Percentiles rank a stretch among this genome's conserved stretches.
These are phyloP conservation scores for Irpex sp. DNA, from an alignment of 1,284 basidiomycete species.

Conservation along the genomic window DNA sequence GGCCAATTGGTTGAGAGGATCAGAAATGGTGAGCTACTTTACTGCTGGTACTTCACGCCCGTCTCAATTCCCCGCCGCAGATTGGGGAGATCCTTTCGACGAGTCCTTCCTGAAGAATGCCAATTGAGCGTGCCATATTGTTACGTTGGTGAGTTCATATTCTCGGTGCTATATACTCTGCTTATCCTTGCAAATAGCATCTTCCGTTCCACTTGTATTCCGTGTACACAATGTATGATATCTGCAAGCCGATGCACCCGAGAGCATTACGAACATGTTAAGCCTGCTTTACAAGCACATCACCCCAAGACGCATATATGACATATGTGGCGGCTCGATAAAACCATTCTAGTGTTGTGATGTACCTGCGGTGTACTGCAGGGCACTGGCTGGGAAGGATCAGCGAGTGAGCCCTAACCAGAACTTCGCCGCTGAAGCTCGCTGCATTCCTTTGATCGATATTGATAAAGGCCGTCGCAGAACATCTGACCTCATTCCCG, in stretches of 20 bases:
- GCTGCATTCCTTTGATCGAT: neutral
- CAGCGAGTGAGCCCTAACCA: no score
- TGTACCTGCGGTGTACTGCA: no score
- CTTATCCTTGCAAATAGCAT: neutral
- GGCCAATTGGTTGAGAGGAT: slow-evolving; percentile 33
- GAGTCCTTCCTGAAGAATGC: slow-evolving; percentile 29
- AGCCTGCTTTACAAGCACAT: neutral
- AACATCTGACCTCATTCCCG: neutral
- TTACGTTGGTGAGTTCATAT: neutral
- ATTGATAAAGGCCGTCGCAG: neutral
- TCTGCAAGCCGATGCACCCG: neutral
- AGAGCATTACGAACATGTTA: neutral
- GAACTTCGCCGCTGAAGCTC: no score
- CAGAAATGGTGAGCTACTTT: slow-evolving; percentile 31
- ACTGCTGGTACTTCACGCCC: neutral
- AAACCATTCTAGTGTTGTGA: no score
- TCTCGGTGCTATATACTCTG: neutral
- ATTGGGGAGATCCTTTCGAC: slow-evolving; percentile 47
- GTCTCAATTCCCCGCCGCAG: slow-evolving; percentile 19
- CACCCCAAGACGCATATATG: no score
- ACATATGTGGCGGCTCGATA: no score
- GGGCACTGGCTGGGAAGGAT: no score
- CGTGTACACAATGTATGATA: neutral
- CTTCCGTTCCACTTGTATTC: neutral
- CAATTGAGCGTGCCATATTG: slow-evolving; percentile 2